Percentiles rank a stretch among this genome's conserved stretches.
Conservation (phyloP, 2,329 filamentous ascomycete species). For the Arthrobotrys sphaeroides region DNA sequence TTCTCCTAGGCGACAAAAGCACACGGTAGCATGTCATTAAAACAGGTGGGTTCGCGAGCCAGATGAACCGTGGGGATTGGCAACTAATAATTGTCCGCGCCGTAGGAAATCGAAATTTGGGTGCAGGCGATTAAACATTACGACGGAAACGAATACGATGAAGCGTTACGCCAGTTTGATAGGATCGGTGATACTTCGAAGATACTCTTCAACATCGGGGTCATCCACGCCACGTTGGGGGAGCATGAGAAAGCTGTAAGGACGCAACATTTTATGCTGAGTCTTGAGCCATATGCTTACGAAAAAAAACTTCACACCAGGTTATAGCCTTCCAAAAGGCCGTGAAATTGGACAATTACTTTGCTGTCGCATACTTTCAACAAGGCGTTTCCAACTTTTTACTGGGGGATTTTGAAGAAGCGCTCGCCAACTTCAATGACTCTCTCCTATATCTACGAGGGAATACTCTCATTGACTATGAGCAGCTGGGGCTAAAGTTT, state of each 20-base stretch:
- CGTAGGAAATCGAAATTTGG: constrained; percentile 98
- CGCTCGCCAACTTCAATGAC: constrained; percentile 97
- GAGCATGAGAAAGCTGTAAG: constrained; percentile 94
- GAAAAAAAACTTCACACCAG: constrained; percentile 63
- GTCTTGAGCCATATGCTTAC: constrained; percentile 35
- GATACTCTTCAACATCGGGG: constrained; percentile 97
- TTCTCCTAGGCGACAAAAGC: neutral
- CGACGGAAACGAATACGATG: constrained; percentile 97
- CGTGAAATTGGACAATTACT: constrained; percentile 88
- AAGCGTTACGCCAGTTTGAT: constrained; percentile 82
- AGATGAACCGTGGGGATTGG: neutral
- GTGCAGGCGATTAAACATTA: constrained; percentile 89
- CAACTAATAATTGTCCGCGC: neutral
- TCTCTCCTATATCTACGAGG: constrained; percentile 92
- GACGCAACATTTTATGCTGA: constrained; percentile 56
- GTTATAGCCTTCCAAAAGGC: constrained; percentile 95
- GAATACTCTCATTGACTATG: constrained; percentile 97
- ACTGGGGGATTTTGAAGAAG: constrained; percentile 95
- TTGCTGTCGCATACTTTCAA: constrained; percentile 97
- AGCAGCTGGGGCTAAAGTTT: constrained; percentile 92
- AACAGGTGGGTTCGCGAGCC: constrained; percentile 65
- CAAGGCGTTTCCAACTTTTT: constrained; percentile 98
- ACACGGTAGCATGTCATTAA: constrained; percentile 66
- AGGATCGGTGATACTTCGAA: constrained; percentile 94
- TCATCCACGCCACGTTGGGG: constrained; percentile 94